Base-by-base conservation (phyloP, 2,329 filamentous ascomycete species). In the Xylariales sp. region DNA sequence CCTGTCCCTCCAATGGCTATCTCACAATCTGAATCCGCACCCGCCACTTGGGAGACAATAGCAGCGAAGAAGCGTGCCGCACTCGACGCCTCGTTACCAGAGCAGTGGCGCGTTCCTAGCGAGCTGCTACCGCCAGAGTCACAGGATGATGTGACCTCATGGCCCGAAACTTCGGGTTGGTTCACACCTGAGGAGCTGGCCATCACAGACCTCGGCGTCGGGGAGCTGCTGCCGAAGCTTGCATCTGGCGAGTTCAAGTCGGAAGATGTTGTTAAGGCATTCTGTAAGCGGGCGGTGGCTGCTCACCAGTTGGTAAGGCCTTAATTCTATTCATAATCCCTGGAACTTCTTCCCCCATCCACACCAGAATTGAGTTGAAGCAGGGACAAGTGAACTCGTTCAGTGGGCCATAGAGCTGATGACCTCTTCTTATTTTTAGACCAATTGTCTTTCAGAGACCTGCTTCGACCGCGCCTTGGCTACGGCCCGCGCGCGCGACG, bases 91-190 rank as follows among this genome's bases (percentile, higher is more conserved):
- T 72, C 72, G 1, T 78, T 84, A 37, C 78, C 80, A 1, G 39
- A 61, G 2, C 70, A 81, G 51, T 83, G 76, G 71, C 63, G 66
- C 37, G 67, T 83, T 5, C 75, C 78, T 0, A 53, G 56, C 5
- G 52, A 69, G 33, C 56, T 79, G 29, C 50, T 81, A 1, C 79
- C 80, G 3, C 64, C 72, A 1, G 65, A 67, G 0, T 63, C 66
- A 23, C 70, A 78, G 49, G 60, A 71, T 31, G 69, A 83, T 49
- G 73, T 84, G 13, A 76, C 71, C 0, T 48, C 47, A 4, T 82
- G 78, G 58, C 76, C 79, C 51, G 50, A 62, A 35, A 52, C 53
- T 0, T 83, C 76, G 1, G 77, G 76, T 3, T 80, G 79, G 68
- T 80, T 85, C 45, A 76, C 68, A 2, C 21, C 42, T 2, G 52